Percentiles rank a stretch among this genome's conserved stretches.
Evolutionary conservation across 108 stramenopile genomes (phyloP).

Genomic region (Cyclostephanos invisitatus): DNA sequence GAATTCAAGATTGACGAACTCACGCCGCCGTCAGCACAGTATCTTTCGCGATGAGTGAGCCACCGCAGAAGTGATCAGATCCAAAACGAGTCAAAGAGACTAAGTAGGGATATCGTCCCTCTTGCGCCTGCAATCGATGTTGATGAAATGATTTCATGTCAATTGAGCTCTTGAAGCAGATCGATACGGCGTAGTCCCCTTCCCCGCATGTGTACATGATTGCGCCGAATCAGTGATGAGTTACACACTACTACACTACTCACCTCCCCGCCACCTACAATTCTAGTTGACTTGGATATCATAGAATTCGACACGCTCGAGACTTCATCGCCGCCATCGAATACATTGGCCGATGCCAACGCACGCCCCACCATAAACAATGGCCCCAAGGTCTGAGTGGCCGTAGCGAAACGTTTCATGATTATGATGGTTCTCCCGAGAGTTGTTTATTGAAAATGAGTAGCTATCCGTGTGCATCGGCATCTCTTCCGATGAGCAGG

Average conservation of each 20-base stretch:
- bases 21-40: conserved; percentile 14
- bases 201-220: neutral
- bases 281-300: neutral
- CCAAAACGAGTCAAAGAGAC: conserved; percentile 31
- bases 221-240: conserved; percentile 10
- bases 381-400: neutral
- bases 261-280: conserved; percentile 12
- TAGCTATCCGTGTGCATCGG: neutral
- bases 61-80: conserved; percentile 46
- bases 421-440: neutral
- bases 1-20: neutral
- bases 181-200: conserved; percentile 1
- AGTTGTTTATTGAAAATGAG: neutral
- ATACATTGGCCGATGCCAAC: conserved; percentile 4
- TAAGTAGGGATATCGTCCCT: conserved; percentile 51
- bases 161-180: neutral
- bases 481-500: too few species aligned
- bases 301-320: neutral
- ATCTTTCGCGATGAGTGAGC: conserved; percentile 56
- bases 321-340: neutral
- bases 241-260: conserved; percentile 14
- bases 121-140: conserved; percentile 8
- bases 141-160: neutral
- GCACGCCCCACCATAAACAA: neutral
- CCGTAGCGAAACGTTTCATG: neutral